phyloP scores from a whole-genome alignment of 148 eudicot genomes.

The Camellia lanceoleosa region DNA sequence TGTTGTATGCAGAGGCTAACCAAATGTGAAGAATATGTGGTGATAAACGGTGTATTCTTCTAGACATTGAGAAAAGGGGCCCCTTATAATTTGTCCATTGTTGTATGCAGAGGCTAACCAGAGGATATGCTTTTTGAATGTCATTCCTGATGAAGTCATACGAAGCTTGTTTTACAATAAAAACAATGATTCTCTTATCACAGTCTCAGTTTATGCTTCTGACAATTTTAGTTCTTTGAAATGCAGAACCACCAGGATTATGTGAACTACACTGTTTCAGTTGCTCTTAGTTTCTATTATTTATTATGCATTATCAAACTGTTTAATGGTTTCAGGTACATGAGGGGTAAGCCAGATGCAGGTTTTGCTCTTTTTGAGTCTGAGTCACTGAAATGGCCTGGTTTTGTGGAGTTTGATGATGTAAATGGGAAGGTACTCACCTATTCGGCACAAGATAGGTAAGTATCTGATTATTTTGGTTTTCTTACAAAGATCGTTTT shows the following conservation, averaged over 20 bases:
- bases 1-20: constrained; percentile 72
- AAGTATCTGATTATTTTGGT: not conserved
- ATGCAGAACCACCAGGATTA: constrained; percentile 91
- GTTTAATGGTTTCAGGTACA: constrained; percentile 49
- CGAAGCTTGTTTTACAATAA: constrained; percentile 97
- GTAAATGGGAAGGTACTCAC: constrained; percentile 92
- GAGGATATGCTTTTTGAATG: constrained; percentile 91
- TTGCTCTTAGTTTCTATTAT: not conserved
- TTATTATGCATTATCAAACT: not conserved
- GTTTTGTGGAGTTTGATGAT: constrained; percentile 98
- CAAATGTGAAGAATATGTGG: constrained; percentile 26
- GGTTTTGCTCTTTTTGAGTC: constrained; percentile 96
- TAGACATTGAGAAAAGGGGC: not conserved
- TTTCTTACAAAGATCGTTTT: not conserved
- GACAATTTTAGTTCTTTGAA: constrained; percentile 93
- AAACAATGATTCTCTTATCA: constrained; percentile 92
- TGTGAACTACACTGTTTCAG: constrained; percentile 18
- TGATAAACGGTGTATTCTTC: not conserved
- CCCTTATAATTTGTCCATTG: not conserved
- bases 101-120: constrained; percentile 78
- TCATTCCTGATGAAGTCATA: constrained; percentile 87
- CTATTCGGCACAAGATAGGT: constrained; percentile 87
- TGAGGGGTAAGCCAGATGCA: constrained; percentile 93
- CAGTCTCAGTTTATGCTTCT: constrained; percentile 94
- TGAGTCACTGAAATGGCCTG: constrained; percentile 97